These are phyloP conservation scores for Cladorrhinum sp. DNA, from an alignment of 2,329 filamentous ascomycete species.

Conservation along the genomic window DNA sequence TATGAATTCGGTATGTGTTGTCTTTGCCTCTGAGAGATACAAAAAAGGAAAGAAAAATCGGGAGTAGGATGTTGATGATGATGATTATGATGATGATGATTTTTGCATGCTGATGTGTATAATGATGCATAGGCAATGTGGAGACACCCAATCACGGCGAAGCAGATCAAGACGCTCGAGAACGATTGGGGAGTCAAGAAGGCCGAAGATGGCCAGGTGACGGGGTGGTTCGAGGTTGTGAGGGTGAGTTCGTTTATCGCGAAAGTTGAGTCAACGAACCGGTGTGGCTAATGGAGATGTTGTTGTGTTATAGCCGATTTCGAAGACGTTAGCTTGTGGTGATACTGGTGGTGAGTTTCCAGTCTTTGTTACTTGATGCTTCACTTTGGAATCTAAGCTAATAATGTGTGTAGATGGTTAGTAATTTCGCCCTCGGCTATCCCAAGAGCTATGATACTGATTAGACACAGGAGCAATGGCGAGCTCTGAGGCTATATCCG, in stretches of 20 bases:
- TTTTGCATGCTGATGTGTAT: too few relatives aligned
- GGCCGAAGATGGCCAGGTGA: slow-evolving; percentile 3
- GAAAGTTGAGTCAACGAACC: background rate
- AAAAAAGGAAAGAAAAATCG: too few relatives aligned
- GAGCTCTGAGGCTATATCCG: slow-evolving; percentile 24
- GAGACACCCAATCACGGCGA: slow-evolving; percentile 74
- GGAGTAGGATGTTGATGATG: too few relatives aligned
- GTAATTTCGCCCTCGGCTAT: background rate
- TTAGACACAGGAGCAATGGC: slow-evolving; percentile 26
- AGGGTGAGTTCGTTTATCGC: slow-evolving; percentile 64
- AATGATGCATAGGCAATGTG: slow-evolving; percentile 78
- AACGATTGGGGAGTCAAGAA: slow-evolving; percentile 66
- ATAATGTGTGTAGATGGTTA: slow-evolving; percentile 17
- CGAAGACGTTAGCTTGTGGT: slow-evolving; percentile 77
- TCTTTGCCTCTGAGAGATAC: too few relatives aligned
- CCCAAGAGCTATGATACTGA: too few relatives aligned
- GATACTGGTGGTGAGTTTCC: slow-evolving; percentile 44
- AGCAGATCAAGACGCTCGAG: slow-evolving; percentile 66
- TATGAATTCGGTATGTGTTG: slow-evolving; percentile 66
- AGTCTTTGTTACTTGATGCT: background rate
- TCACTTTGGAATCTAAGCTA: background rate
- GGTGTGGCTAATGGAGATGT: background rate
- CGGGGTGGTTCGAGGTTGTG: slow-evolving; percentile 26
- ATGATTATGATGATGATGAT: too few relatives aligned
- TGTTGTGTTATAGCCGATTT: background rate